phyloP scores from a whole-genome alignment of 768 basidiomycete species.

The Auricularia sp. region DNA sequence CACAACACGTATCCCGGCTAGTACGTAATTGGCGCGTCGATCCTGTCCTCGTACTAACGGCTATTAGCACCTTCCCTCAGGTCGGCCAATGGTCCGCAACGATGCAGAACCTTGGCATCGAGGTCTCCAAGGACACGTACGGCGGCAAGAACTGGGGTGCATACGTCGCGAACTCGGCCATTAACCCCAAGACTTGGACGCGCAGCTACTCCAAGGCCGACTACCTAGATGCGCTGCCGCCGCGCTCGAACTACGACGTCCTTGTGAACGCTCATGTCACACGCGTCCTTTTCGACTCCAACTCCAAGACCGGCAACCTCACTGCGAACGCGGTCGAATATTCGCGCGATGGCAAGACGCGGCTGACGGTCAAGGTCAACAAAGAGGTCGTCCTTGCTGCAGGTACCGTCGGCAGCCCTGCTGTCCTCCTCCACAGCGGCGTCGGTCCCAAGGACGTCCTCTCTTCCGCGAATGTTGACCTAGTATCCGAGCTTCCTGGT shows the following conservation, averaged over 20 bases:
- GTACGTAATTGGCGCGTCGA: not conserved
- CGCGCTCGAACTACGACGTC: conserved; percentile 53
- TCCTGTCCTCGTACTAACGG: not conserved
- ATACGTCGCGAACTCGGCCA: conserved; percentile 45
- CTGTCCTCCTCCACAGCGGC: conserved; percentile 46
- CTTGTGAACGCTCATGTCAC: conserved; percentile 52
- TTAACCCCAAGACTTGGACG: conserved; percentile 55
- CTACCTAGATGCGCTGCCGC: conserved; percentile 56
- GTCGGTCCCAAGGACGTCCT: conserved; percentile 48
- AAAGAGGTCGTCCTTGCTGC: conserved; percentile 49
- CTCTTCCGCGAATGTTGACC: conserved; percentile 29
- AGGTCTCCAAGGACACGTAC: conserved; percentile 25
- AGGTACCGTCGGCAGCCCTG: conserved; percentile 44
- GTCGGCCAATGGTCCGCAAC: not conserved
- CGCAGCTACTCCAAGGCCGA: conserved; percentile 54
- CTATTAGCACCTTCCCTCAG: not conserved
- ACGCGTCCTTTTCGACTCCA: conserved; percentile 33
- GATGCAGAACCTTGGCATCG: not conserved
- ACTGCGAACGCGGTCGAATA: conserved; percentile 40
- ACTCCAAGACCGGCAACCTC: conserved; percentile 22
- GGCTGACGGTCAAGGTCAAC: conserved; percentile 39
- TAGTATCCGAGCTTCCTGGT: conserved; percentile 35
- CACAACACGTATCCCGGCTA: conserved; percentile 25
- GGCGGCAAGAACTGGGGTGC: conserved; percentile 39
- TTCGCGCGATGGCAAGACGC: conserved; percentile 23